These are phyloP conservation scores for Penicillium griseofulvum DNA, from an alignment of 2,329 filamentous ascomycete species.

Conservation along the genomic window DNA sequence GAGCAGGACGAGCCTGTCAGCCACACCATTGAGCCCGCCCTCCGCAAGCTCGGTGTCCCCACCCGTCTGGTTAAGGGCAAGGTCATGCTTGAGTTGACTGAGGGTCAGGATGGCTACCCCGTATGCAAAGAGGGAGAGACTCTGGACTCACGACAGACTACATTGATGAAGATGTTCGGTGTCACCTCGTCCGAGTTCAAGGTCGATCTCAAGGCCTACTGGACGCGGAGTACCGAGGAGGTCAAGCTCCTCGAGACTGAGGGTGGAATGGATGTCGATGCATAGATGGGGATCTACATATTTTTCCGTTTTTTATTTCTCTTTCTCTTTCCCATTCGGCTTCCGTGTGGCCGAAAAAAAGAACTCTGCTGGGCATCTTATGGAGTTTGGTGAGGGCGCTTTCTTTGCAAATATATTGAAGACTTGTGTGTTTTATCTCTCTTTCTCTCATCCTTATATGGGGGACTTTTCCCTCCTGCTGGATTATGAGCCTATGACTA, in stretches of 20 bases:
- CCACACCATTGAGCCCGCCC: constrained; percentile 84
- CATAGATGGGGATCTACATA: constrained; percentile 18
- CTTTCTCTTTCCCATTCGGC: constrained; percentile 18
- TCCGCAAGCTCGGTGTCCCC: constrained; percentile 85
- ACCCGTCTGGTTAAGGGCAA: constrained; percentile 85
- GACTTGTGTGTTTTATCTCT: constrained; percentile 18
- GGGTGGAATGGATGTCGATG: constrained; percentile 45
- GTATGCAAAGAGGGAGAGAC: constrained; percentile 83
- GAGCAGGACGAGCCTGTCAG: constrained; percentile 84
- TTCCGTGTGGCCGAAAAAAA: constrained; percentile 22
- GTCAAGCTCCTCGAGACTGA: constrained; percentile 40
- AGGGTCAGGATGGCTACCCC: constrained; percentile 57
- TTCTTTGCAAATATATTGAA: constrained; percentile 24
- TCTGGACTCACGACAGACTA: constrained; percentile 87
- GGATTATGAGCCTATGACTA: constrained; percentile 36
- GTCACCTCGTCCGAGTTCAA: constrained; percentile 88
- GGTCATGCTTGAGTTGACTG: constrained; percentile 65
- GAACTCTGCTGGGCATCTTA: constrained; percentile 35
- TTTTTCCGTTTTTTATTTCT: constrained; percentile 16
- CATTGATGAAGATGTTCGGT: constrained; percentile 89
- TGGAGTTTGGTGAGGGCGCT: constrained; percentile 40
- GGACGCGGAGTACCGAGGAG: constrained; percentile 40
- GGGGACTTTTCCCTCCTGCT: constrained; percentile 19
- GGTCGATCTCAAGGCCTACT: constrained; percentile 71
- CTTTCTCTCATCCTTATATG: constrained; percentile 16